phyloP scores from a whole-genome alignment of 495 filamentous ascomycete genomes.

The Penicillium bovifimosum region DNA sequence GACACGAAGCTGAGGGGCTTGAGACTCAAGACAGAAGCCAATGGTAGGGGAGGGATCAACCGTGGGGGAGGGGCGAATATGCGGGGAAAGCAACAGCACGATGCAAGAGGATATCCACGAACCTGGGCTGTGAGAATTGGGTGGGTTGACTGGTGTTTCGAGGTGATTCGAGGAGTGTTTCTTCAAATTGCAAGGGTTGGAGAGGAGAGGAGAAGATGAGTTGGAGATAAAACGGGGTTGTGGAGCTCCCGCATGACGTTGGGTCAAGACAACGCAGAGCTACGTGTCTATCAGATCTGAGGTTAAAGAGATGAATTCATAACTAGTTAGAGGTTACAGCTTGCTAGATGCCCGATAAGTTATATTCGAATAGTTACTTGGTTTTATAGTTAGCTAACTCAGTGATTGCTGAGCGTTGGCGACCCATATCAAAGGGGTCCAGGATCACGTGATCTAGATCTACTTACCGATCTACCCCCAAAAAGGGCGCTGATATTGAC shows the following conservation, averaged over 20 bases:
- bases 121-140: constrained; percentile 13
- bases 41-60: constrained; percentile 20
- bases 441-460: too few relatives aligned
- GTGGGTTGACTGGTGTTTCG: not conserved
- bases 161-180: too few relatives aligned
- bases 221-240: not conserved
- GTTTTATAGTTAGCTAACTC: too few relatives aligned
- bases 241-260: constrained; percentile 2
- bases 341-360: too few relatives aligned
- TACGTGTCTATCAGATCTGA: too few relatives aligned
- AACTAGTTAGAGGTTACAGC: too few relatives aligned
- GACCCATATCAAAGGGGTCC: too few relatives aligned
- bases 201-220: not conserved
- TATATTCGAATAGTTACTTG: too few relatives aligned
- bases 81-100: constrained; percentile 18
- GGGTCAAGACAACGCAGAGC: not conserved
- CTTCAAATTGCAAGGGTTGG: not conserved
- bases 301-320: too few relatives aligned
- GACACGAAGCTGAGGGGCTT: constrained; percentile 13
- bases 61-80: constrained; percentile 7
- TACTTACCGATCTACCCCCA: too few relatives aligned
- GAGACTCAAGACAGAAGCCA: constrained; percentile 11
- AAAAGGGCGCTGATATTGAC: too few relatives aligned
- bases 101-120: constrained; percentile 8
- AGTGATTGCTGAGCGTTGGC: too few relatives aligned